A percentile compares a stretch with the other conserved stretches of the same genome.
These are phyloP conservation scores for Ceratobasidium papillatum DNA, from an alignment of 1,284 basidiomycete species.

Conservation along the genomic window DNA sequence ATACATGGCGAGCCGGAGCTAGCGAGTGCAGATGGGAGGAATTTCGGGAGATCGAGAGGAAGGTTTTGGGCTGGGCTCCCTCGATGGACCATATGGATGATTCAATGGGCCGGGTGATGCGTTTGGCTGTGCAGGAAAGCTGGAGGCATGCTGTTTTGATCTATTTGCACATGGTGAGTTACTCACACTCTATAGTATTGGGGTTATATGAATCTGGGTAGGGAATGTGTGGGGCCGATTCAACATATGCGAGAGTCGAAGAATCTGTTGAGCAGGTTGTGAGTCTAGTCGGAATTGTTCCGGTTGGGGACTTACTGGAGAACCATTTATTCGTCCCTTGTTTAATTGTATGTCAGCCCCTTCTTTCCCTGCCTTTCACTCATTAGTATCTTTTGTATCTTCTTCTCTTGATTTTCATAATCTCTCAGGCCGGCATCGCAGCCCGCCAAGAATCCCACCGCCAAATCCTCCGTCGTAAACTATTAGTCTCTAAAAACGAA, in stretches of 20 bases:
- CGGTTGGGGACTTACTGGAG: not conserved
- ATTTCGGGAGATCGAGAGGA: not conserved
- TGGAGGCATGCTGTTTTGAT: constrained; percentile 17
- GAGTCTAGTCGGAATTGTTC: not conserved
- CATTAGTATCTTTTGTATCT: not conserved
- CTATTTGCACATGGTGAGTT: constrained; percentile 25
- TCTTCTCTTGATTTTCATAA: not conserved
- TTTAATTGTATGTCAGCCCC: not conserved
- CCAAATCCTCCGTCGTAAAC: not conserved
- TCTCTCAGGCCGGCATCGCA: not conserved
- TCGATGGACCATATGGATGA: not conserved
- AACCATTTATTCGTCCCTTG: constrained; percentile 11
- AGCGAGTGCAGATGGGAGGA: not conserved
- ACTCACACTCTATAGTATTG: too few relatives aligned
- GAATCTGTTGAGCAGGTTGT: constrained; percentile 6
- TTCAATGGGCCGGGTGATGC: not conserved
- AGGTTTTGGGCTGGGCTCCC: not conserved
- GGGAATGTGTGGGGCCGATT: constrained; percentile 5
- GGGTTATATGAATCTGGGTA: too few relatives aligned
- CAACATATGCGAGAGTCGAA: not conserved
- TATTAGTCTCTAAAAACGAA: not conserved
- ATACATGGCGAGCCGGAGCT: not conserved
- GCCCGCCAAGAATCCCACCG: constrained; percentile 13
- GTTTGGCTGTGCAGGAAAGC: constrained; percentile 24
- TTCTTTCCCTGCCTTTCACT: not conserved